phyloP scores from a whole-genome alignment of 768 basidiomycete species.

The Tulasnella sp. region DNA sequence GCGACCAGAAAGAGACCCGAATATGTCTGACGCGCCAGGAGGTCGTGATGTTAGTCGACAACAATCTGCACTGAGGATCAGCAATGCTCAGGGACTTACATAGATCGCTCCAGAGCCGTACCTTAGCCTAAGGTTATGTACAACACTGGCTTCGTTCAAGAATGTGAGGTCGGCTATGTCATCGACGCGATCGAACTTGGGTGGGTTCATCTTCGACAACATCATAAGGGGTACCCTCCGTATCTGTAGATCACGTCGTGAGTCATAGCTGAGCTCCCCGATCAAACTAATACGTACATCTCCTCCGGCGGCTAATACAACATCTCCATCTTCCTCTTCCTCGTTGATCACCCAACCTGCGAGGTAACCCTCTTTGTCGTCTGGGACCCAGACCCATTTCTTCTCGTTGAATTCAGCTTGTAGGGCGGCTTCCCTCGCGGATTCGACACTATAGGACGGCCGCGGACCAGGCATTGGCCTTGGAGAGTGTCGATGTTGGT shows the following conservation, averaged over 20 bases:
- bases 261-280: slow-evolving; percentile 12
- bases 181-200: slow-evolving; percentile 94
- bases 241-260: background rate
- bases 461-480: slow-evolving; percentile 21
- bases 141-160: slow-evolving; percentile 95
- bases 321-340: slow-evolving; percentile 70
- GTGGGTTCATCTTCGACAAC: slow-evolving; percentile 93
- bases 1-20: slow-evolving; percentile 96
- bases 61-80: too few relatives aligned
- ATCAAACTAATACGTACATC: slow-evolving; percentile 43
- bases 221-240: slow-evolving; percentile 47
- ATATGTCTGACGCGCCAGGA: slow-evolving; percentile 51
- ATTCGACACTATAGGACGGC: slow-evolving; percentile 40
- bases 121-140: slow-evolving; percentile 89
- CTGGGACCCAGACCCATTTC: slow-evolving; percentile 98
- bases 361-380: slow-evolving; percentile 83
- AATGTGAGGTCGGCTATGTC: slow-evolving; percentile 98
- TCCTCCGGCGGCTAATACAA: slow-evolving; percentile 73
- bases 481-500: background rate
- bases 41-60: background rate
- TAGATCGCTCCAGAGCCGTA: slow-evolving; percentile 90
- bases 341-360: slow-evolving; percentile 89
- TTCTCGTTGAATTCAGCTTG: slow-evolving; percentile 96
- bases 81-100: slow-evolving; percentile 50
- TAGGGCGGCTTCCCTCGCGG: slow-evolving; percentile 73